A percentile compares a stretch with the other conserved stretches of the same genome.
Conservation (phyloP, 2,329 filamentous ascomycete species). For the Albophoma yamanashiensis region DNA sequence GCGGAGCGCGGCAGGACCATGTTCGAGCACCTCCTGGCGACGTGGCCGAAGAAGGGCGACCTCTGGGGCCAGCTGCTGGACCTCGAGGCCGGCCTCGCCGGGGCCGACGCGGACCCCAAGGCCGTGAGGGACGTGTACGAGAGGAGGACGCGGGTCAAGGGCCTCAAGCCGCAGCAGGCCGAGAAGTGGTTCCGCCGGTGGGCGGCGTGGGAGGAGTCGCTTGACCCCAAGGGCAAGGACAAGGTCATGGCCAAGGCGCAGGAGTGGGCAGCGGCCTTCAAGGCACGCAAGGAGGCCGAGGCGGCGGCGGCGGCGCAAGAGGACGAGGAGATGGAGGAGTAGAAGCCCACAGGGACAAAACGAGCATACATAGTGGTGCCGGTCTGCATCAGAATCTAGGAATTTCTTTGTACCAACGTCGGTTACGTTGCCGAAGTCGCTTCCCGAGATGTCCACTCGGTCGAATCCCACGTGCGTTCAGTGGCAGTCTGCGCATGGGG, state of each 20-base stretch:
- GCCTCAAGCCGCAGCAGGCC: conserved; percentile 71
- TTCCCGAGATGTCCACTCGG: neutral
- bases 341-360: neutral
- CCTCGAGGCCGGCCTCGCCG: conserved; percentile 59
- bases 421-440: neutral
- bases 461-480: neutral
- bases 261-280: conserved; percentile 52
- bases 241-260: conserved; percentile 60
- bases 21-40: conserved; percentile 77
- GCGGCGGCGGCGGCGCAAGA: conserved; percentile 20
- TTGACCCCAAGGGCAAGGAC: conserved; percentile 56
- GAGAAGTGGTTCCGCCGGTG: conserved; percentile 87
- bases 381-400: neutral
- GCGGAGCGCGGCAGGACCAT: conserved; percentile 88
- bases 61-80: conserved; percentile 90
- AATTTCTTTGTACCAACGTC: neutral
- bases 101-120: conserved; percentile 37
- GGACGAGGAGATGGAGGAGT: conserved; percentile 18
- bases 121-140: conserved; percentile 71
- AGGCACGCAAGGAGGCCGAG: conserved; percentile 31
- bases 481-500: neutral
- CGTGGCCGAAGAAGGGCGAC: conserved; percentile 82
- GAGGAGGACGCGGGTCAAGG: conserved; percentile 57
- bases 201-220: conserved; percentile 75
- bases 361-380: conserved; percentile 2